Evolutionary conservation across 306 rosid species (phyloP).

Genomic region (Senna siamea): DNA sequence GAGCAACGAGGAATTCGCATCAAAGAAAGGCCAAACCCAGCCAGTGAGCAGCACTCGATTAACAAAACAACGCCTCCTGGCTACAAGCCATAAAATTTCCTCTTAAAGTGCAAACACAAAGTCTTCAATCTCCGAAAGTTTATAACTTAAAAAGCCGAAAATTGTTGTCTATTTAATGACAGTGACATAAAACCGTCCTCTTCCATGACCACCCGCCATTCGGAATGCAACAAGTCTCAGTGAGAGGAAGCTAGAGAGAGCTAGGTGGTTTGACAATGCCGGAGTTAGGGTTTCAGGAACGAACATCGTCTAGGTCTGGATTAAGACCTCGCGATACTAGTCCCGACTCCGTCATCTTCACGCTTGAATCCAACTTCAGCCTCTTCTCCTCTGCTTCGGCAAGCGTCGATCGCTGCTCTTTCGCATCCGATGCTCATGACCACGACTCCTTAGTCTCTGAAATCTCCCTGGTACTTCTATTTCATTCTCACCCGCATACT

Average conservation of each 20-base stretch:
- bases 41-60: conserved; percentile 20
- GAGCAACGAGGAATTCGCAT: background rate
- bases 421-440: conserved; percentile 83
- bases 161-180: background rate
- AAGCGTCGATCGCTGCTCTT: conserved; percentile 90
- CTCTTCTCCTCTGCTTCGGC: conserved; percentile 93
- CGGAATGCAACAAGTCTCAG: background rate
- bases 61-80: conserved; percentile 1
- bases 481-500: background rate
- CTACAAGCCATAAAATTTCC: background rate
- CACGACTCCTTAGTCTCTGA: conserved; percentile 85
- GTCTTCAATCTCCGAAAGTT: background rate
- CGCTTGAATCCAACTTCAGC: conserved; percentile 84
- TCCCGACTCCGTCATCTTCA: conserved; percentile 89
- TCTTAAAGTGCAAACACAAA: background rate
- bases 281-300: conserved; percentile 82
- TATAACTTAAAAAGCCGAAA: background rate
- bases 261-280: conserved; percentile 61
- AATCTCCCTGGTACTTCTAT: conserved; percentile 58
- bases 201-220: conserved; percentile 12
- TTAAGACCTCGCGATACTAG: conserved; percentile 68
- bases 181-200: background rate
- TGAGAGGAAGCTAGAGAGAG: conserved; percentile 5
- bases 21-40: conserved; percentile 1
- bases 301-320: conserved; percentile 48